Percentiles rank a stretch among this genome's conserved stretches.
phyloP scores from a whole-genome alignment of 768 basidiomycete genomes.

The Mycena rosella region DNA sequence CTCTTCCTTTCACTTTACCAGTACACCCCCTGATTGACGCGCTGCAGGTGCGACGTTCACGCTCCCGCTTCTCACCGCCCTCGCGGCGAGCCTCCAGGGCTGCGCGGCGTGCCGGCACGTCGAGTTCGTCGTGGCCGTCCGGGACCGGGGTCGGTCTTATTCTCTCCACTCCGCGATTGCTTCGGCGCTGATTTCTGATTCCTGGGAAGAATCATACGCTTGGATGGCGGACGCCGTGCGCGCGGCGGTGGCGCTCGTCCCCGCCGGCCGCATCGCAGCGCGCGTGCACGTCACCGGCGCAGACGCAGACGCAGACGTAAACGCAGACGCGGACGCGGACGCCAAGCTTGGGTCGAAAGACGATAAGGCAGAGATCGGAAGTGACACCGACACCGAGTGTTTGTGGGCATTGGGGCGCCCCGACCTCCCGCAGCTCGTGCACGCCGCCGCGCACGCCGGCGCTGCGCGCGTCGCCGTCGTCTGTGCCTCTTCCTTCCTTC shows the following conservation, averaged over 20 bases:
- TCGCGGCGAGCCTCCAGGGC: constrained; percentile 10
- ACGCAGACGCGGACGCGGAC: no score
- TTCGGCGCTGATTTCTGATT: no score
- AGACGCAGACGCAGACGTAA: no score
- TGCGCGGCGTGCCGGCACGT: constrained; percentile 34
- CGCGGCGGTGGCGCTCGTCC: background rate
- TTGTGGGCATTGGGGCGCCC: background rate
- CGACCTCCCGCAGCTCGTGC: background rate
- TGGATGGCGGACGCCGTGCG: background rate
- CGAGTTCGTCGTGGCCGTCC: constrained; percentile 40
- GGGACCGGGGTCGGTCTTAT: constrained; percentile 28
- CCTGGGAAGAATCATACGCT: background rate
- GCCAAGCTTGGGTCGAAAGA: background rate
- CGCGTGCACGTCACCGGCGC: background rate
- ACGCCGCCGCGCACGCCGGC: background rate
- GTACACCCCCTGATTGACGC: no score
- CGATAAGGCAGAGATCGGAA: background rate
- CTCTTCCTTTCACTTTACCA: no score
- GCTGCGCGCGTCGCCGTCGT: background rate
- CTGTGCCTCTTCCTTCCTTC: background rate
- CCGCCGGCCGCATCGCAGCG: background rate
- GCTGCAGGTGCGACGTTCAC: constrained; percentile 44
- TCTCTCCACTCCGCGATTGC: no score
- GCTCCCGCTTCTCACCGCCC: constrained; percentile 45
- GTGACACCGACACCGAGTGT: background rate